phyloP scores from a whole-genome alignment of 163 green algal genomes.

The Prototheca cutis region DNA sequence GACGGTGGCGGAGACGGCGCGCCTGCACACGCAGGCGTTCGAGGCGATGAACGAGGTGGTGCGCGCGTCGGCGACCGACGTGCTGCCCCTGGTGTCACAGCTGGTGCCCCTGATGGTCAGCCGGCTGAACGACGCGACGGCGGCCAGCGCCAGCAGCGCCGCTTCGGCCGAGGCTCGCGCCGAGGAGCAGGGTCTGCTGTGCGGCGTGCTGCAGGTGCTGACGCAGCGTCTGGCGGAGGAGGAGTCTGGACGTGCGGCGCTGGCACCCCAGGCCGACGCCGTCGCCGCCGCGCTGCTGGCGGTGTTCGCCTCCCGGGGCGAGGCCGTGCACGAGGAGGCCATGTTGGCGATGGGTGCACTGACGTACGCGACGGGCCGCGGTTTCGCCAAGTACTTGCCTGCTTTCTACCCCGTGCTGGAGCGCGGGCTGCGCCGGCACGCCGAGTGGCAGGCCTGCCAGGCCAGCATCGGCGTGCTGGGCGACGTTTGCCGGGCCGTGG shows the following conservation, averaged over 20 bases:
- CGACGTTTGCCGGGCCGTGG: conserved; percentile 78
- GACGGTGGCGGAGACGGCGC: conserved; percentile 17
- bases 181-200: conserved; percentile 41
- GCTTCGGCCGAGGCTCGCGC: conserved; percentile 26
- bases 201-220: conserved; percentile 60
- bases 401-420: conserved; percentile 76
- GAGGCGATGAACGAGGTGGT: conserved; percentile 96
- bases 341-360: conserved; percentile 92
- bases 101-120: conserved; percentile 73
- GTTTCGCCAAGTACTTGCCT: conserved; percentile 81
- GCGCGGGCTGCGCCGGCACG: conserved; percentile 75
- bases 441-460: conserved; percentile 69
- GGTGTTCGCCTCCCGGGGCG: conserved; percentile 45
- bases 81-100: conserved; percentile 62
- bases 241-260: conserved; percentile 50
- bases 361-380: conserved; percentile 58
- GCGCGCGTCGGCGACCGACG: conserved; percentile 61
- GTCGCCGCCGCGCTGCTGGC: conserved; percentile 52
- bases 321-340: conserved; percentile 86
- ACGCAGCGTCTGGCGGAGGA: conserved; percentile 71
- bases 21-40: conserved; percentile 74
- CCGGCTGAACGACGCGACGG: conserved; percentile 55
- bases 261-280: conserved; percentile 67
- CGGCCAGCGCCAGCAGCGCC: conserved; percentile 2
- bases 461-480: conserved; percentile 84